These are phyloP conservation scores for Chaetomiaceae sp. DNA, from an alignment of 2,329 filamentous ascomycete genomes.

Conservation along the genomic window DNA sequence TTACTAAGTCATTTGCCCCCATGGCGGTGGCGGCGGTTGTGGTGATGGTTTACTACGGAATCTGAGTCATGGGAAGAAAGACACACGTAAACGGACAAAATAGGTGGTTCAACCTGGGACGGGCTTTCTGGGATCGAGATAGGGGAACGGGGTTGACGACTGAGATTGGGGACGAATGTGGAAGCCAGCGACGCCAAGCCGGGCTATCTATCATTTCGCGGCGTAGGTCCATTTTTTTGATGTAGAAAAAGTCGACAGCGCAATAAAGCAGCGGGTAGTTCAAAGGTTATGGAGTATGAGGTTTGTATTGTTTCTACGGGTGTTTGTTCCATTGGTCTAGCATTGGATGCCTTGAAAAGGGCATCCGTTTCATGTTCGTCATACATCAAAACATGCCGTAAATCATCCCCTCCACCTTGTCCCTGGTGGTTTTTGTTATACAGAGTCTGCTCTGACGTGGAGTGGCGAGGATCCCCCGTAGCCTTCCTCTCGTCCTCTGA, in stretches of 20 bases:
- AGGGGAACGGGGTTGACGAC: not conserved
- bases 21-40: too few relatives aligned
- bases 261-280: not conserved
- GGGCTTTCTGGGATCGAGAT: not conserved
- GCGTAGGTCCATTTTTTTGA: conserved; percentile 15
- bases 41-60: not conserved
- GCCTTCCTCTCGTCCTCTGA: not conserved
- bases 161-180: not conserved
- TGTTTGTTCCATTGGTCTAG: not conserved
- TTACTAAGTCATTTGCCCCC: conserved; percentile 58
- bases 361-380: not conserved
- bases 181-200: not conserved
- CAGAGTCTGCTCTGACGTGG: not conserved
- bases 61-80: not conserved
- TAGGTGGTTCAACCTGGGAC: not conserved
- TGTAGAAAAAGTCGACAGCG: conserved; percentile 7
- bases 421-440: not conserved
- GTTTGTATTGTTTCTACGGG: not conserved
- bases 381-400: not conserved
- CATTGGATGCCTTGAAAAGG: not conserved
- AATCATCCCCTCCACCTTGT: not conserved
- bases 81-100: not conserved
- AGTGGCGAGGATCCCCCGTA: not conserved
- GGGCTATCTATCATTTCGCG: conserved; percentile 7
- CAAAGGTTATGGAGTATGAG: not conserved